A percentile compares a stretch with the other conserved stretches of the same genome.
phyloP scores from a whole-genome alignment of 768 basidiomycete genomes.

The Plicaturopsis crispa region DNA sequence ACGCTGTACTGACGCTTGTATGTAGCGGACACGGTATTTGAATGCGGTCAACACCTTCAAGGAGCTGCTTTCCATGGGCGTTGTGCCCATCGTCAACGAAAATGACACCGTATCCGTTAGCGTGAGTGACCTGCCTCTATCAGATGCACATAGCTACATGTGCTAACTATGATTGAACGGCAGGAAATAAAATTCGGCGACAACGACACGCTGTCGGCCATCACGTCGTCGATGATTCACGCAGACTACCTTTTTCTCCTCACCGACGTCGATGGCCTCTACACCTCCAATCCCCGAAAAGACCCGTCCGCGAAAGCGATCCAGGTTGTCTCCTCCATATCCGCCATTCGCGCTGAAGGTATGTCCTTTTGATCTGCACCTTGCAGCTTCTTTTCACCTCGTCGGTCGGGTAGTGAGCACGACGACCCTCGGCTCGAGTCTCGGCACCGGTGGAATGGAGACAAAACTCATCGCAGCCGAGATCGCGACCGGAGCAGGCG shows the following conservation, averaged over 20 bases:
- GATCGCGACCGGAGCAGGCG: slow-evolving; percentile 92
- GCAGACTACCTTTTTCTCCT: slow-evolving; percentile 96
- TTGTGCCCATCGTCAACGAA: slow-evolving; percentile 97
- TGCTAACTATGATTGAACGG: background rate
- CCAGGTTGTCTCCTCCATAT: slow-evolving; percentile 75
- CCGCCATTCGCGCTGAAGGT: slow-evolving; percentile 79
- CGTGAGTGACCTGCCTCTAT: slow-evolving; percentile 39
- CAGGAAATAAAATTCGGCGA: slow-evolving; percentile 99
- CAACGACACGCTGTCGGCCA: slow-evolving; percentile 96
- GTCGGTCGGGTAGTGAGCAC: slow-evolving; percentile 64
- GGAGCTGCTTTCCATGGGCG: slow-evolving; percentile 87
- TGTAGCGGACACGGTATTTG: slow-evolving; percentile 85
- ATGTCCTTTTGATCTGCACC: slow-evolving; percentile 7
- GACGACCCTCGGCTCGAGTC: slow-evolving; percentile 81
- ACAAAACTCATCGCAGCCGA: slow-evolving; percentile 98
- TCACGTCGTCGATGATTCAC: slow-evolving; percentile 95
- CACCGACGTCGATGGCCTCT: slow-evolving; percentile 94
- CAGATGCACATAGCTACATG: background rate
- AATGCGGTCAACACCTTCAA: slow-evolving; percentile 96
- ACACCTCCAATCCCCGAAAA: slow-evolving; percentile 91
- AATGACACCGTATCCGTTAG: slow-evolving; percentile 98
- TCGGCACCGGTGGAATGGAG: slow-evolving; percentile 99
- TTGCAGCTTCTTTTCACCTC: background rate
- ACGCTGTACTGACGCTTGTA: slow-evolving; percentile 10
- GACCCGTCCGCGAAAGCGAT: slow-evolving; percentile 78